Evolutionary conservation across 345 rosid genomes (phyloP).

Genomic region (Combretum micranthum): DNA sequence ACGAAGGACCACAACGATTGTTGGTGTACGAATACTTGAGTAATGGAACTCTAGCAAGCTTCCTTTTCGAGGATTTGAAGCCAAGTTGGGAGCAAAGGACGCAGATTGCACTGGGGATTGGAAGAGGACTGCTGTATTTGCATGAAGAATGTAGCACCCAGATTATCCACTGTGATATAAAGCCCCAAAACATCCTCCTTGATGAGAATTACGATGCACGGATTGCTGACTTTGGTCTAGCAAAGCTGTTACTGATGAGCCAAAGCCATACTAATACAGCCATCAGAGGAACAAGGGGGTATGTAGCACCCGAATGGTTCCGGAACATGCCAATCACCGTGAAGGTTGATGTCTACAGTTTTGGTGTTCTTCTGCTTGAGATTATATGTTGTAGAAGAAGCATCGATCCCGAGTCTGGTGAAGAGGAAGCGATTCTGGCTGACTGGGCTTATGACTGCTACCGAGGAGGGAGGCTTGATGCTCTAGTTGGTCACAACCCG

Average conservation of each 20-base stretch:
- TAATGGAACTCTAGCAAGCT: too few relatives aligned
- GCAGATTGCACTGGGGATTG: slow-evolving; percentile 24
- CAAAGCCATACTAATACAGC: slow-evolving; percentile 23
- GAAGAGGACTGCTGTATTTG: slow-evolving; percentile 27
- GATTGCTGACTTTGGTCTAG: slow-evolving; percentile 32
- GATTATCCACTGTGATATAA: slow-evolving; percentile 35
- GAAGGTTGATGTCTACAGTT: slow-evolving; percentile 41
- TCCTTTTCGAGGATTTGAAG: slow-evolving; percentile 16
- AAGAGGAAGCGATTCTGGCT: slow-evolving; percentile 17
- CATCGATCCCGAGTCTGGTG: too few relatives aligned
- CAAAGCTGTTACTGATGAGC: slow-evolving; percentile 22
- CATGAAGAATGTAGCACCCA: slow-evolving; percentile 31
- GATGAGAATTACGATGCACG: slow-evolving; percentile 16
- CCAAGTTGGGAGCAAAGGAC: slow-evolving; percentile 24
- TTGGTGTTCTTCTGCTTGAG: slow-evolving; percentile 32
- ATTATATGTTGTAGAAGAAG: slow-evolving; percentile 27
- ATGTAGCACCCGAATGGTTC: slow-evolving; percentile 41
- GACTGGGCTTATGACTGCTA: slow-evolving; percentile 50
- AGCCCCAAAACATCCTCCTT: slow-evolving; percentile 31
- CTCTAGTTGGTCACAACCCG: slow-evolving; percentile 25
- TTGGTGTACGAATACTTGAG: slow-evolving; percentile 34
- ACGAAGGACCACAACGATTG: slow-evolving; percentile 22
- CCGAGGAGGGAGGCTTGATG: slow-evolving; percentile 13
- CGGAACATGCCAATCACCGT: too few relatives aligned
- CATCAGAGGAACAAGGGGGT: slow-evolving; percentile 37